Conservation (phyloP, 148 eudicot genomes). For the Diospyros lotus region DNA sequence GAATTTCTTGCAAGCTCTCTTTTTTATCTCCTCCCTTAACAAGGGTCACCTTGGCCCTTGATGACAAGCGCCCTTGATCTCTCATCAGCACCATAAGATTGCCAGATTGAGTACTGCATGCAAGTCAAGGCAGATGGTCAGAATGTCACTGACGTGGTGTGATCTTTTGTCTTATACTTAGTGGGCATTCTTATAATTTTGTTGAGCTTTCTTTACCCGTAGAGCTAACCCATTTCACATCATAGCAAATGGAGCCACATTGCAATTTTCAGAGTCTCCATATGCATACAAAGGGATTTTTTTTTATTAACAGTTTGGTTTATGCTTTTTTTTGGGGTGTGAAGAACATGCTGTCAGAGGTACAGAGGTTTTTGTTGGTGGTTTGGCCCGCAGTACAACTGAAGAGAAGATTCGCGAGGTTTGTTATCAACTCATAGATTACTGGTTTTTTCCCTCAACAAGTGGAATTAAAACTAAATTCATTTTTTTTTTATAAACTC, state of each 20-base stretch:
- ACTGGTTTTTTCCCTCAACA: neutral
- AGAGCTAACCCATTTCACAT: neutral
- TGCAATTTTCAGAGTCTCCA: neutral
- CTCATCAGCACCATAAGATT: no score
- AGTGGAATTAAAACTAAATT: neutral
- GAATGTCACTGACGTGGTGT: no score
- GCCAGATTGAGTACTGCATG: no score
- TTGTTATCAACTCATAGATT: neutral
- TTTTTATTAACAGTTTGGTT: constrained; percentile 1
- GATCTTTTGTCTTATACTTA: no score
- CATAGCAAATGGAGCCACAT: neutral
- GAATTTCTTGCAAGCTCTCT: no score
- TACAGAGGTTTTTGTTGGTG: constrained; percentile 45
- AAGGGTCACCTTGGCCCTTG: no score
- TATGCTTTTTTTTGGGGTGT: neutral
- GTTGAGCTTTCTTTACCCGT: no score
- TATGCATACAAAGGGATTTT: neutral
- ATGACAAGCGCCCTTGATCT: no score
- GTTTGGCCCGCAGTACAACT: constrained; percentile 34
- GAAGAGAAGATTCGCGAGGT: constrained; percentile 35
- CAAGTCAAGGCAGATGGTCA: no score
- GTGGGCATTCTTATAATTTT: no score
- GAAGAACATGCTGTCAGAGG: constrained; percentile 32
- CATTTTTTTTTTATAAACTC: neutral
- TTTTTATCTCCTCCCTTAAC: no score